Percentiles rank a stretch among this genome's conserved stretches.
Conservation (phyloP, 257 asterid species). For the Solanum infundibuliforme region DNA sequence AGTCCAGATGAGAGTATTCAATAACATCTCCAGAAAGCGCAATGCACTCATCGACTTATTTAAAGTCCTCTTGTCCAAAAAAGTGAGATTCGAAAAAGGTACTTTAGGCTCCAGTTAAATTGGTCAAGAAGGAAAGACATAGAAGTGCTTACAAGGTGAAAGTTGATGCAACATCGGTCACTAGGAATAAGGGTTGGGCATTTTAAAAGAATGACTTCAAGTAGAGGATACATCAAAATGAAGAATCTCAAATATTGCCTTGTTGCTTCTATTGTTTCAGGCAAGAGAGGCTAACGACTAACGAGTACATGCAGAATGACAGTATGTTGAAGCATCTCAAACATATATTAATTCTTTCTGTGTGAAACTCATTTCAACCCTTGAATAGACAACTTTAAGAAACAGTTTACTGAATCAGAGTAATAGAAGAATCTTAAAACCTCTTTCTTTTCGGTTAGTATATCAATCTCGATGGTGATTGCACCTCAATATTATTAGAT, state of each 20-base stretch:
- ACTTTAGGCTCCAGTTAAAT: background rate
- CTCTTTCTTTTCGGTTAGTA: background rate
- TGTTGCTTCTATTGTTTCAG: constrained; percentile 43
- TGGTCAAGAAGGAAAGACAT: background rate
- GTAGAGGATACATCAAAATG: constrained; percentile 32
- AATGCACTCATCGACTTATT: constrained; percentile 27
- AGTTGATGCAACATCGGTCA: constrained; percentile 22
- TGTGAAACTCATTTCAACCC: background rate
- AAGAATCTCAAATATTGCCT: constrained; percentile 25
- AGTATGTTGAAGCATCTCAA: background rate
- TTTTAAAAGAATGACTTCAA: constrained; percentile 12
- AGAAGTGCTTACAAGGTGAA: background rate
- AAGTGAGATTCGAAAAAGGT: constrained; percentile 47
- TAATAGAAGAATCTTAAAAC: background rate
- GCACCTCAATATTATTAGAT: background rate
- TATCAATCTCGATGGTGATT: background rate
- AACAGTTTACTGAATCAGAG: background rate
- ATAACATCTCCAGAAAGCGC: constrained; percentile 16
- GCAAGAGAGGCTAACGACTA: background rate
- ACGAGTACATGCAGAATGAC: background rate
- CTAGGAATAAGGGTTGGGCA: constrained; percentile 32
- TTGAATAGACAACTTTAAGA: background rate
- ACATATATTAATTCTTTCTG: background rate
- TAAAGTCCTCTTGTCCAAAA: constrained; percentile 17
- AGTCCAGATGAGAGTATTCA: background rate